Evolutionary conservation across 2,329 filamentous ascomycete genomes (phyloP).

Genomic region (Diaporthe nobilis): DNA sequence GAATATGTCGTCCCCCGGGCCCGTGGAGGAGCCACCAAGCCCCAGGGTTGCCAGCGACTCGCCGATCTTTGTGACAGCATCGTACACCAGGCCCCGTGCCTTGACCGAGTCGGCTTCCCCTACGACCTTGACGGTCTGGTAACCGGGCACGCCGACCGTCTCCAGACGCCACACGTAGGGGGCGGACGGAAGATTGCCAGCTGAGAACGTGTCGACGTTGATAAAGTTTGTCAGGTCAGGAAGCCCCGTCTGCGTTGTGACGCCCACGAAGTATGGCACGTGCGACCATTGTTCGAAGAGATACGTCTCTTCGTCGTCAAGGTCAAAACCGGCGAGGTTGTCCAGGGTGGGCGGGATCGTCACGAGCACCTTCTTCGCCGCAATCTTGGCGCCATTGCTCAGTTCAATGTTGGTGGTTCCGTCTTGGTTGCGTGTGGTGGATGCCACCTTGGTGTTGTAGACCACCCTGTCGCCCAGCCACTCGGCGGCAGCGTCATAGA

Average conservation of each 20-base stretch:
- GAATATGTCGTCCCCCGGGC: slow-evolving; percentile 3
- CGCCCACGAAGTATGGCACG: slow-evolving; percentile 8
- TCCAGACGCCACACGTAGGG: slow-evolving; percentile 10
- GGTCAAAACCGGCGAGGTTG: slow-evolving; percentile 14
- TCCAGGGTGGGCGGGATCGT: slow-evolving; percentile 2
- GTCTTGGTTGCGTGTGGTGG: slow-evolving; percentile 8
- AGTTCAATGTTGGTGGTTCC: background rate
- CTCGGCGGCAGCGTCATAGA: slow-evolving; percentile 8
- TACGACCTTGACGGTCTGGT: slow-evolving; percentile 12
- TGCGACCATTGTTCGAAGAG: slow-evolving; percentile 14
- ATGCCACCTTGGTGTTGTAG: slow-evolving; percentile 21
- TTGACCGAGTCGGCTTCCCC: slow-evolving; percentile 1
- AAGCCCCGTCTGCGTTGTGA: background rate
- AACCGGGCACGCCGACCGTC: slow-evolving; percentile 19
- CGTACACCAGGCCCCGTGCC: slow-evolving; percentile 1
- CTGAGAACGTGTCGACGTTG: background rate
- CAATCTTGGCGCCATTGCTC: background rate
- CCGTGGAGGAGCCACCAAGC: background rate
- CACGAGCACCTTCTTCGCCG: background rate
- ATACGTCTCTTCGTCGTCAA: background rate
- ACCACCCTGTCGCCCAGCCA: slow-evolving; percentile 12
- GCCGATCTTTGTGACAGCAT: slow-evolving; percentile 10
- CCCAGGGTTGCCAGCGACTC: background rate
- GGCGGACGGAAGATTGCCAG: background rate
- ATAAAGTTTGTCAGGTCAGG: slow-evolving; percentile 20